phyloP scores from a whole-genome alignment of 768 basidiomycete genomes.

The Pisolithus marmoratus region DNA sequence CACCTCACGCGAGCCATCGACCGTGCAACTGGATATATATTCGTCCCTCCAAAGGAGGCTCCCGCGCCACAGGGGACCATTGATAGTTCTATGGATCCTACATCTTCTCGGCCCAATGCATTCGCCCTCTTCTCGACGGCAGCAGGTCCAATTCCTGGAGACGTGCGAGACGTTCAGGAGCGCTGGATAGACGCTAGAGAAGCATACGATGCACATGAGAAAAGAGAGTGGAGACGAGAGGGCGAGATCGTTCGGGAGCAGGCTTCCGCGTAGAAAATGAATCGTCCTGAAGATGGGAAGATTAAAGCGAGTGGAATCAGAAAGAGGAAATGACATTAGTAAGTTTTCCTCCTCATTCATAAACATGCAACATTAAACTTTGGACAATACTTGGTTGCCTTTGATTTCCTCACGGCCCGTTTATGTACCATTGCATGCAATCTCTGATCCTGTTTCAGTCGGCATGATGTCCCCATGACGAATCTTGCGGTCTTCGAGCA shows the following conservation, averaged over 20 bases:
- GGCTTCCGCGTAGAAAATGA: slow-evolving; percentile 11
- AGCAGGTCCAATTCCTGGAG: slow-evolving; percentile 45
- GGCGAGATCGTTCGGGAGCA: slow-evolving; percentile 41
- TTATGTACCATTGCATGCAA: no score
- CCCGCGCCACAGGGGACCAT: slow-evolving; percentile 29
- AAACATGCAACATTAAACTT: neutral
- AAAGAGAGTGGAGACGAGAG: slow-evolving; percentile 68
- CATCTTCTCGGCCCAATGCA: slow-evolving; percentile 53
- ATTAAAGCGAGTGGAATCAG: slow-evolving; percentile 16
- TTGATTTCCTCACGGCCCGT: no score
- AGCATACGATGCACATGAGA: slow-evolving; percentile 79
- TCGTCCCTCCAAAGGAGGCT: slow-evolving; percentile 50
- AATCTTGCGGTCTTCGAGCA: no score
- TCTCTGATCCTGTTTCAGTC: no score
- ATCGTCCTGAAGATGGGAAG: slow-evolving; percentile 1
- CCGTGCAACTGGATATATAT: slow-evolving; percentile 88
- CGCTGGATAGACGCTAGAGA: slow-evolving; percentile 87
- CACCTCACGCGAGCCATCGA: slow-evolving; percentile 81
- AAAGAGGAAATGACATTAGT: slow-evolving; percentile 22
- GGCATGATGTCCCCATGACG: no score
- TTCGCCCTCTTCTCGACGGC: slow-evolving; percentile 66
- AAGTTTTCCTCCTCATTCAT: neutral
- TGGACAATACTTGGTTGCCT: neutral
- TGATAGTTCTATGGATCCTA: slow-evolving; percentile 25
- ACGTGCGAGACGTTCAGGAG: slow-evolving; percentile 80